Evolutionary conservation across 78 protist species (phyloP).

Genomic region (Salpingoeca rosetta): DNA sequence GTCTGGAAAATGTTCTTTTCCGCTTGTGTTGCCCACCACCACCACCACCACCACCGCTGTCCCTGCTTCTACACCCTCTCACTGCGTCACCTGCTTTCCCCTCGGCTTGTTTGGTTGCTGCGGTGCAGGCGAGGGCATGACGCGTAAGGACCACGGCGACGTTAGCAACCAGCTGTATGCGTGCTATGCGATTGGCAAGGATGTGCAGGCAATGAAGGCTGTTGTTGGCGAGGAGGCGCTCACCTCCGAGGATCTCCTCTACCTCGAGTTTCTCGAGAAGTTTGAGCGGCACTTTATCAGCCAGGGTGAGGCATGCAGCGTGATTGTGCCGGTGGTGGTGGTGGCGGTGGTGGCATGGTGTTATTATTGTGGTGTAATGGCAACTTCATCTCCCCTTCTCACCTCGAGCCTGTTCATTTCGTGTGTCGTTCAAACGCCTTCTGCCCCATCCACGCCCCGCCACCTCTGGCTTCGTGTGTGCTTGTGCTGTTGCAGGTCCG

Average conservation of each 20-base stretch:
- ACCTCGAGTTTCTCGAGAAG: slow-evolving; percentile 92
- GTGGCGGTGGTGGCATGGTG: too few relatives aligned
- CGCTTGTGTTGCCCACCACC: too few relatives aligned
- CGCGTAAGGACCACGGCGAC: slow-evolving; percentile 92
- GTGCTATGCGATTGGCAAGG: slow-evolving; percentile 97
- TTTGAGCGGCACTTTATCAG: slow-evolving; percentile 91
- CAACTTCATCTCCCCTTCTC: background rate
- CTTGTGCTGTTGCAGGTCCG: slow-evolving; percentile 9
- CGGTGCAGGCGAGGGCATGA: slow-evolving; percentile 94
- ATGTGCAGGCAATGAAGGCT: slow-evolving; percentile 97
- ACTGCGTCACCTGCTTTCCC: too few relatives aligned
- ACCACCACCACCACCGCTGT: too few relatives aligned
- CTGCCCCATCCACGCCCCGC: too few relatives aligned
- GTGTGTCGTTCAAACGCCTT: too few relatives aligned
- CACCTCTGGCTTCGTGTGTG: too few relatives aligned
- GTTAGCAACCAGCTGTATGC: slow-evolving; percentile 99
- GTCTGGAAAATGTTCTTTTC: too few relatives aligned
- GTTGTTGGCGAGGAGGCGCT: slow-evolving; percentile 99
- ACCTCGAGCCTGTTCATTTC: background rate
- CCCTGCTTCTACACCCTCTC: too few relatives aligned
- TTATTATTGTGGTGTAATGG: too few relatives aligned
- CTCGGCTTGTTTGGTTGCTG: too few relatives aligned
- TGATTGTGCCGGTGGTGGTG: background rate
- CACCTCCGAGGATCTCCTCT: slow-evolving; percentile 84
- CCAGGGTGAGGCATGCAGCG: slow-evolving; percentile 56